Base-by-base conservation (phyloP, 352 stramenopile genomes). In the Pythium graminicola region DNA sequence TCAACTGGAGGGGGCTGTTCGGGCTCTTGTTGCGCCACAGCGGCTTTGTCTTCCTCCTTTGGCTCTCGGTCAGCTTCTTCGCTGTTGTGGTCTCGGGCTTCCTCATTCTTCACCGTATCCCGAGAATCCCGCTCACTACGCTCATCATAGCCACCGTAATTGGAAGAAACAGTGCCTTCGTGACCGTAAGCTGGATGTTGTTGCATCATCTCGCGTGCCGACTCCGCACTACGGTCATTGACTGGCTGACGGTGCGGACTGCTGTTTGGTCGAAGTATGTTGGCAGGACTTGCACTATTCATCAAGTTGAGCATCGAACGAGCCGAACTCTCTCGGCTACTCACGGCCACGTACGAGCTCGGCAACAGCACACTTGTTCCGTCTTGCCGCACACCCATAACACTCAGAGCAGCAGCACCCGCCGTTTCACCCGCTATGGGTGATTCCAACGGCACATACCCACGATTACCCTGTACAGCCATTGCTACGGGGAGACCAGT, bases 281-380 rank as follows among this genome's bases (percentile, higher is more conserved):
- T 57, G 13, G 43, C 20, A 9, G 24, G 44, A n/a, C 39, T 55
- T 8, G 33, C 24, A 26, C 38, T 50, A 32, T 63, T 74, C 39
- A 72, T 75, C 60, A 86, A 65, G 51, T 64, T 76, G 49, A 85
- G 65, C 65, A 89, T 86, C 36, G 68, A 54, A 19, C 57, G 73
- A 20, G 75, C 78, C 4, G 76, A 68, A 1, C 51, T 57, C 26
- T 86, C 75, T 20, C 75, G 70, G 10, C 63, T 65, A 11, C 32
- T 9, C 2, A 22, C 41, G 5, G 28, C 42, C 0, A 54, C 35
- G 17, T 41, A 66, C 16, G 45, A n/a, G 11, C 27, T 51, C 3
- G 59, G 59, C 22, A 62, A 23, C 23, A 58, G 26, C 6, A 26
- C 22, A 13, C 38, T 52, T 23, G 50, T 17, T n/a, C 39, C 39